Base-by-base conservation (phyloP, 805 yeast genomes). In the Kregervanrija fluxuum region DNA sequence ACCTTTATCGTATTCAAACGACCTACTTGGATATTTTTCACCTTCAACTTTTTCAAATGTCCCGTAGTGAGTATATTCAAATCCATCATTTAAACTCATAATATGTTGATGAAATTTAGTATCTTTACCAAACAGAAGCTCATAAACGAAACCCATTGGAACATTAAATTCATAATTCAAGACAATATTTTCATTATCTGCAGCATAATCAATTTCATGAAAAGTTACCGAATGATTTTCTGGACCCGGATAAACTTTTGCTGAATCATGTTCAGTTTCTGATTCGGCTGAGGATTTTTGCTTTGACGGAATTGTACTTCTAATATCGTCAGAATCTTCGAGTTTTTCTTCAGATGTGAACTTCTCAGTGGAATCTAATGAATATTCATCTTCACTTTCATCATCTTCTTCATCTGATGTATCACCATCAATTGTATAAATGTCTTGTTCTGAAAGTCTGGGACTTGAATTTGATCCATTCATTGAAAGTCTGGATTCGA, bases 81-180 rank as follows among this genome's bases (percentile, higher is more conserved):
- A 66, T 0, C 77, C 79, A 42, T 71, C 77, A 48, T 69, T 77
- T 38, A 62, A 45, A 57, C 67, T 66, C 55, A 73, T 50, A 52
- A 69, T 52, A 12, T 53, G 58, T 38, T 55, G 57, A 48, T 73
- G 71, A 47, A 66, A 74, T 3, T 55, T 41, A 4, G 62, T 73
- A 40, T 77, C 73, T 5, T 71, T 66, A 22, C 96, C 95, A 64
- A 83, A 91, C 40, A 89, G 52, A 8, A 90, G 54, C 44, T 76
- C 77, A 55, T 72, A 87, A 0, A 88, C 74, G 0, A 82, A 70
- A 0, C 96, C 96, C 4, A 91, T 67, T 1, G 98, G 93, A 1
- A 85, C 90, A 12, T 71, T 64, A 33, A 85, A 65, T 1, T 64
- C 67, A 17, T 73, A 76, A 17, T 68, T 65, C 5, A 78, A 65